Conservation (phyloP, 2,329 filamentous ascomycete genomes). For the Cryphonectria naterciae region DNA sequence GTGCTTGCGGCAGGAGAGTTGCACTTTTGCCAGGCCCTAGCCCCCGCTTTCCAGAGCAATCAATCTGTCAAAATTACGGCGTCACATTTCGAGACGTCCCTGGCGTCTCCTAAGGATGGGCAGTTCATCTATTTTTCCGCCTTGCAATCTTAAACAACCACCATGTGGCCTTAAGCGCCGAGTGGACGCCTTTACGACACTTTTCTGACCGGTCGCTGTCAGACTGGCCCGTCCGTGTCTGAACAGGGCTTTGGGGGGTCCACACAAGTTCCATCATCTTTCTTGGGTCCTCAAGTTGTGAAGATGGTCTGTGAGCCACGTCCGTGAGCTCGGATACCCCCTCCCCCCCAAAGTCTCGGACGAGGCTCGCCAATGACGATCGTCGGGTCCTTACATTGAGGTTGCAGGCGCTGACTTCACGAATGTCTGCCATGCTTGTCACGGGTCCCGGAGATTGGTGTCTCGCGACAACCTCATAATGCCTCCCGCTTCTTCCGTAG, state of each 20-base stretch:
- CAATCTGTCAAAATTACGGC: conserved; percentile 25
- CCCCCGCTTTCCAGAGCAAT: conserved; percentile 3
- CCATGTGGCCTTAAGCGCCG: neutral
- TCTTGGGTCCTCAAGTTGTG: neutral
- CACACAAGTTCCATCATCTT: conserved; percentile 20
- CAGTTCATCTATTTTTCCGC: conserved; percentile 23
- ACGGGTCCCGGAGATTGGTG: conserved; percentile 9
- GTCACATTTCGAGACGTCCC: conserved; percentile 21
- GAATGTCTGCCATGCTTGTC: neutral
- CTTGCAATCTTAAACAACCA: conserved; percentile 17
- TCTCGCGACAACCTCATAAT: conserved; percentile 8
- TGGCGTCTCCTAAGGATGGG: conserved; percentile 13
- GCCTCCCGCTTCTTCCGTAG: neutral
- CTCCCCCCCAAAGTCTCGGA: conserved; percentile 3
- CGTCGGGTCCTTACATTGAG: neutral
- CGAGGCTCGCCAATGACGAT: conserved; percentile 27
- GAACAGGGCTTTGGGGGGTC: neutral
- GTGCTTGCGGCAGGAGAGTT: neutral
- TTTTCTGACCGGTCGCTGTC: neutral
- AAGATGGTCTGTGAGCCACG: conserved; percentile 15
- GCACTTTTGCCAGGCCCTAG: conserved; percentile 1
- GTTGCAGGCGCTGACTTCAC: conserved; percentile 7
- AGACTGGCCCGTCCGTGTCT: neutral
- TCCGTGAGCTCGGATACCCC: conserved; percentile 16
- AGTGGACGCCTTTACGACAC: conserved; percentile 20